Evolutionary conservation across 805 yeast genomes (phyloP).

Genomic region (Wickerhamomyces xylosicus): DNA sequence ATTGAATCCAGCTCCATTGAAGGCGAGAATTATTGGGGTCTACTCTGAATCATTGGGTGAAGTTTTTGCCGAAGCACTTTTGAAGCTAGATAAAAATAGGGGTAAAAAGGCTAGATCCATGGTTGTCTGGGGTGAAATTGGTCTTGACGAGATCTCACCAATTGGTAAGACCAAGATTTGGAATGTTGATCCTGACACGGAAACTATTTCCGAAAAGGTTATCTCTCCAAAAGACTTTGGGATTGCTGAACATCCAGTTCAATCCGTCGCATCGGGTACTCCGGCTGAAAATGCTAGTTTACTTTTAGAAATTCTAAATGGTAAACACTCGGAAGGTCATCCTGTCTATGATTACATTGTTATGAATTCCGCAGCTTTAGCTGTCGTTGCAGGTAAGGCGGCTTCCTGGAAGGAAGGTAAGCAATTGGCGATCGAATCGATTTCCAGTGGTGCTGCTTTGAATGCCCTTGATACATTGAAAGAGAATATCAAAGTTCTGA

Average conservation of each 20-base stretch:
- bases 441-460: constrained; percentile 58
- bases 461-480: constrained; percentile 47
- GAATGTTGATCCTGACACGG: constrained; percentile 42
- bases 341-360: constrained; percentile 86
- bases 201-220: constrained; percentile 30
- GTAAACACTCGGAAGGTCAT: constrained; percentile 36
- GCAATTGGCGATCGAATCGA: constrained; percentile 55
- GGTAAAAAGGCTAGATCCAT: constrained; percentile 43
- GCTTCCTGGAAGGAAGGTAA: constrained; percentile 72
- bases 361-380: constrained; percentile 80
- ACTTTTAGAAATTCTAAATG: constrained; percentile 31
- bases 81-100: constrained; percentile 41
- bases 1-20: constrained; percentile 78
- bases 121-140: constrained; percentile 90
- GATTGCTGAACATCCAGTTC: constrained; percentile 59
- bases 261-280: constrained; percentile 70
- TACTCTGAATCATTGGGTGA: constrained; percentile 70
- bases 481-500: too few relatives aligned
- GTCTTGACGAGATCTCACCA: constrained; percentile 91
- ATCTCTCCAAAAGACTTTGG: constrained; percentile 75
- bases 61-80: constrained; percentile 76
- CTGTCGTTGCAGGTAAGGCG: constrained; percentile 65
- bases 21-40: constrained; percentile 83
- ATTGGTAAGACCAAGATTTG: constrained; percentile 75
- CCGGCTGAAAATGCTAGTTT: constrained; percentile 73